phyloP scores from a whole-genome alignment of 495 filamentous ascomycete genomes.

The Lasiosphaeris hirsuta region DNA sequence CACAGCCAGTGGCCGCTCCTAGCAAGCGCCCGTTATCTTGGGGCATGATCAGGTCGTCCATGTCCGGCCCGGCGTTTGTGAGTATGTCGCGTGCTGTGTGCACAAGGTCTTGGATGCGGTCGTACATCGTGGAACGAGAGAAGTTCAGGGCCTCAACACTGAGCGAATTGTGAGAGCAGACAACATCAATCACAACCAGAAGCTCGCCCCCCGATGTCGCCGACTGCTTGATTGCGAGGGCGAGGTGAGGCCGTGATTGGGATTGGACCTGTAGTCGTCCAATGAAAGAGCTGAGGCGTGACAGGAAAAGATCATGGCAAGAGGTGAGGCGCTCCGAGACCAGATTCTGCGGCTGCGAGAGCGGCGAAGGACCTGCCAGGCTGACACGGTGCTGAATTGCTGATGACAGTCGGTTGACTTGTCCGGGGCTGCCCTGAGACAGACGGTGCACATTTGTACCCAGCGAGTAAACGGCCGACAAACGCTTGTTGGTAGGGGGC shows the following conservation, averaged over 20 bases:
- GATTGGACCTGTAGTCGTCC: conserved; percentile 86
- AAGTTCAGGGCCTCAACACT: conserved; percentile 61
- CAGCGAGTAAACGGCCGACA: conserved; percentile 38
- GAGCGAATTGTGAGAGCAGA: conserved; percentile 71
- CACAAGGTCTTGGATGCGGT: conserved; percentile 72
- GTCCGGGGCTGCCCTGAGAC: conserved; percentile 32
- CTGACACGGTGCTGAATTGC: conserved; percentile 54
- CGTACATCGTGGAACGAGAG: conserved; percentile 75
- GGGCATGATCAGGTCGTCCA: conserved; percentile 74
- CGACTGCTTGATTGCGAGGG: conserved; percentile 66
- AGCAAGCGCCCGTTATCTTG: conserved; percentile 76
- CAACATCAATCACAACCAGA: conserved; percentile 74
- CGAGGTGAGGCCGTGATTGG: conserved; percentile 78
- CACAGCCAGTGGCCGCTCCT: conserved; percentile 81
- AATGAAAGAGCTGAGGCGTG: conserved; percentile 85
- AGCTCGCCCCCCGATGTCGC: conserved; percentile 75
- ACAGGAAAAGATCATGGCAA: conserved; percentile 82
- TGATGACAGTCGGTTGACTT: conserved; percentile 42
- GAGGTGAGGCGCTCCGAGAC: conserved; percentile 62
- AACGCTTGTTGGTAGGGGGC: conserved; percentile 37
- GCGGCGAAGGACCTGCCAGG: conserved; percentile 42
- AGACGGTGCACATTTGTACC: conserved; percentile 37
- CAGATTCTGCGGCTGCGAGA: conserved; percentile 45
- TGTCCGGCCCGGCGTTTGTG: conserved; percentile 54
- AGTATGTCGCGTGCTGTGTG: conserved; percentile 76